phyloP scores from a whole-genome alignment of 305 asterid genomes.

The Andrographis paniculata region DNA sequence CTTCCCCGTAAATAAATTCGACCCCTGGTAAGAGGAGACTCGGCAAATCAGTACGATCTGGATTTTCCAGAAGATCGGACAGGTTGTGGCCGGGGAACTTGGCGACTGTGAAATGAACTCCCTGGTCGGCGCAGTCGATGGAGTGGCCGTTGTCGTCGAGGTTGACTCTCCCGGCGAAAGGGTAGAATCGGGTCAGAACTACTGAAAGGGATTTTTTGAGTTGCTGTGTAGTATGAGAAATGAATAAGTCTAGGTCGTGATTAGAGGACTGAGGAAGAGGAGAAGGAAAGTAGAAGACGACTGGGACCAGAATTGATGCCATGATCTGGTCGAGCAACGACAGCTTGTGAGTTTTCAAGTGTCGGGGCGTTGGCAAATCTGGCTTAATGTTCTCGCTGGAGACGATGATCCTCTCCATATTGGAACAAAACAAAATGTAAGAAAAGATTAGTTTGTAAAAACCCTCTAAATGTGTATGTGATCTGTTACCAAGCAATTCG shows the following conservation, averaged over 20 bases:
- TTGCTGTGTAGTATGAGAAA: neutral
- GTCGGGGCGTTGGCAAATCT: conserved; percentile 20
- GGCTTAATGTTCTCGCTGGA: too few relatives aligned
- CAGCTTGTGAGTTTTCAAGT: conserved; percentile 15
- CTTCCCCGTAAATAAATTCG: neutral
- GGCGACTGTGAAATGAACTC: too few relatives aligned
- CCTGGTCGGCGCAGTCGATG: conserved; percentile 8
- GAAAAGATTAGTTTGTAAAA: too few relatives aligned
- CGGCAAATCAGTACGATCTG: neutral
- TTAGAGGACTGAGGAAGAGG: neutral
- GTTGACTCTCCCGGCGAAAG: too few relatives aligned
- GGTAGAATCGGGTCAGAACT: conserved; percentile 6
- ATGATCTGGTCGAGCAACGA: conserved; percentile 22
- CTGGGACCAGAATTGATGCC: conserved; percentile 4
- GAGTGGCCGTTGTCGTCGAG: conserved; percentile 1
- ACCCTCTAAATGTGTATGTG: too few relatives aligned
- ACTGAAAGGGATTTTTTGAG: conserved; percentile 13
- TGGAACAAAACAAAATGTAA: too few relatives aligned
- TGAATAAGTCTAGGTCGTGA: too few relatives aligned
- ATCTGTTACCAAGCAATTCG: too few relatives aligned
- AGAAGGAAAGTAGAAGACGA: conserved; percentile 9
- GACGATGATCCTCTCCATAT: too few relatives aligned
- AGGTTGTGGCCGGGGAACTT: neutral
- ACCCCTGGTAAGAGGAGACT: conserved; percentile 7
- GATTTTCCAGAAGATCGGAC: conserved; percentile 8